Percentiles rank a stretch among this genome's conserved stretches.
Conservation (phyloP, 129 eudicot genomes). For the Smallanthus sonchifolius region DNA sequence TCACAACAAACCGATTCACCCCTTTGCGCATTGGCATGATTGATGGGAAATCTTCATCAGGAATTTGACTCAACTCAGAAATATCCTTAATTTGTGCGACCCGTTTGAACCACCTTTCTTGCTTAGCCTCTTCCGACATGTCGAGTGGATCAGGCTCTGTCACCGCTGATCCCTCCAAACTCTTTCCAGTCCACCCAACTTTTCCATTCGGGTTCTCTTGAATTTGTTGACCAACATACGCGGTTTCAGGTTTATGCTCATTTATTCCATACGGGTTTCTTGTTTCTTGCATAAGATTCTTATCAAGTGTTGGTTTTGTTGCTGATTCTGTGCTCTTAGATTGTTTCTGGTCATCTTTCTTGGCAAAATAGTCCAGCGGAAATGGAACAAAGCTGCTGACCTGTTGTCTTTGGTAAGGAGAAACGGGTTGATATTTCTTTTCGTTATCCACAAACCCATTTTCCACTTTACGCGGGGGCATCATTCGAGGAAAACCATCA, state of each 20-base stretch:
- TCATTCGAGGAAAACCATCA: slow-evolving; percentile 50
- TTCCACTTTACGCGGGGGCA: slow-evolving; percentile 64
- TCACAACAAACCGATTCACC: slow-evolving; percentile 86
- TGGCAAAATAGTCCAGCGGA: slow-evolving; percentile 75
- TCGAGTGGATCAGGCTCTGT: slow-evolving; percentile 73
- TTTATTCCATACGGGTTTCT: slow-evolving; percentile 1
- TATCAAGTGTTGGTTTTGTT: slow-evolving; percentile 5
- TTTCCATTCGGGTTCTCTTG: slow-evolving; percentile 25
- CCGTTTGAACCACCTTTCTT: slow-evolving; percentile 86
- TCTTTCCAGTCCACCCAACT: slow-evolving; percentile 61
- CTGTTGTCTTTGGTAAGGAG: slow-evolving; percentile 44
- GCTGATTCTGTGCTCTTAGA: slow-evolving; percentile 15
- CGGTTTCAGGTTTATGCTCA: slow-evolving; percentile 2
- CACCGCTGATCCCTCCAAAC: slow-evolving; percentile 90
- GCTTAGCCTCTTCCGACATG: slow-evolving; percentile 98
- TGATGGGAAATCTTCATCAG: slow-evolving; percentile 93
- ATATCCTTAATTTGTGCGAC: slow-evolving; percentile 94
- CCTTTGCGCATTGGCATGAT: slow-evolving; percentile 99
- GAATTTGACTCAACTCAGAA: slow-evolving; percentile 83
- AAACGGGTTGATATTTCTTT: slow-evolving; percentile 51
- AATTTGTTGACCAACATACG: slow-evolving; percentile 14
- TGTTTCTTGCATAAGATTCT: slow-evolving; percentile 10
- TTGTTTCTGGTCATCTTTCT: slow-evolving; percentile 35
- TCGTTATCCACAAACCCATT: slow-evolving; percentile 45
- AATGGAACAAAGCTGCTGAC: slow-evolving; percentile 52